phyloP scores from a whole-genome alignment of 306 rosid species.

The Styphnolobium japonicum region DNA sequence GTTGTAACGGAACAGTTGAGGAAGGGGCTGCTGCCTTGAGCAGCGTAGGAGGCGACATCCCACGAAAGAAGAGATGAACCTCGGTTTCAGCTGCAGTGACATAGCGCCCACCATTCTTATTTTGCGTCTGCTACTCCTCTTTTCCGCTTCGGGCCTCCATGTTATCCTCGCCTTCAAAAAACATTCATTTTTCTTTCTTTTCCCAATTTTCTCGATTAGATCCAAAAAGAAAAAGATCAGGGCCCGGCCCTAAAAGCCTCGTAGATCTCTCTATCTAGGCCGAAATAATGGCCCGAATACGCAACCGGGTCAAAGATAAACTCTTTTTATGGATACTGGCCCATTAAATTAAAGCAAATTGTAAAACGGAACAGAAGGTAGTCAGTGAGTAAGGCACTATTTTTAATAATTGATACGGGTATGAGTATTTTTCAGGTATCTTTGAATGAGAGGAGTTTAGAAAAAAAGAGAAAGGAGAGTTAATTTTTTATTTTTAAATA shows the following conservation, averaged over 20 bases:
- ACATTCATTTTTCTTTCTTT: neutral
- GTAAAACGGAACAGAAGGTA: too few relatives aligned
- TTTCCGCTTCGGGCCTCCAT: too few relatives aligned
- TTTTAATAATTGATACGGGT: too few relatives aligned
- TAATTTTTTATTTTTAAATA: too few relatives aligned
- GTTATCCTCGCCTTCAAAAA: too few relatives aligned
- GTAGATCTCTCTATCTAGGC: neutral
- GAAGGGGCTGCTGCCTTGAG: slow-evolving; percentile 49
- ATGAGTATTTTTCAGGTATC: too few relatives aligned
- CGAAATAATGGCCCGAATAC: neutral
- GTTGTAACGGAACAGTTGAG: slow-evolving; percentile 46
- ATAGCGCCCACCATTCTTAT: slow-evolving; percentile 31
- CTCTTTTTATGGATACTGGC: neutral
- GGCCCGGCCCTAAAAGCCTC: neutral
- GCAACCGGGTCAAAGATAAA: neutral
- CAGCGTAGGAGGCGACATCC: slow-evolving; percentile 42
- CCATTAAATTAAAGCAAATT: neutral
- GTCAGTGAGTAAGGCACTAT: too few relatives aligned
- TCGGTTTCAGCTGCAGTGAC: slow-evolving; percentile 44
- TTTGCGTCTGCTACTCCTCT: too few relatives aligned
- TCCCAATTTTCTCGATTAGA: neutral
- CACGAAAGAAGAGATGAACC: slow-evolving; percentile 41
- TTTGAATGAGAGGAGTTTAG: too few relatives aligned
- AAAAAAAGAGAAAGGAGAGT: too few relatives aligned
- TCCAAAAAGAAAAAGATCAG: neutral